Percentiles rank a stretch among this genome's conserved stretches.
phyloP scores from a whole-genome alignment of 2,329 filamentous ascomycete species.

The Mycosphaerella sp. region DNA sequence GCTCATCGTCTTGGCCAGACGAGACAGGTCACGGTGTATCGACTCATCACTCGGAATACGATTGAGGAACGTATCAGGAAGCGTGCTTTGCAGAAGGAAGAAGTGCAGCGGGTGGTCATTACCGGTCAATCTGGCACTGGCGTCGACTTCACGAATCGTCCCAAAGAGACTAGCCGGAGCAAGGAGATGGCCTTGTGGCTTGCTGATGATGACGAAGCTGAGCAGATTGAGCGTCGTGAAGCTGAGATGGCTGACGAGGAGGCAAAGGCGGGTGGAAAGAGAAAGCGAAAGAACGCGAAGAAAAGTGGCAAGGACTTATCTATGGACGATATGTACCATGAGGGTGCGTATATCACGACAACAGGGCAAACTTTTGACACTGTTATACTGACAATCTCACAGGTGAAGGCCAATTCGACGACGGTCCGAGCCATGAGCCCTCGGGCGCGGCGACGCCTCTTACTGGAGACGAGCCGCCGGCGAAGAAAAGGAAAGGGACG shows the following conservation, averaged over 20 bases:
- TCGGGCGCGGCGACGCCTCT: conserved; percentile 82
- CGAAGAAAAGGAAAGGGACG: conserved; percentile 53
- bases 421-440: conserved; percentile 72
- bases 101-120: conserved; percentile 96
- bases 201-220: conserved; percentile 92
- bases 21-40: conserved; percentile 91
- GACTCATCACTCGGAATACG: conserved; percentile 90
- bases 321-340: conserved; percentile 97
- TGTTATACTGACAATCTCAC: conserved; percentile 19
- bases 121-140: conserved; percentile 71
- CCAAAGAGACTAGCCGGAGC: conserved; percentile 84
- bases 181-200: conserved; percentile 99
- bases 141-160: conserved; percentile 81
- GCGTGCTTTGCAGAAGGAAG: conserved; percentile 94
- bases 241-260: conserved; percentile 71
- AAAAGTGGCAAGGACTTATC: conserved; percentile 55
- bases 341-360: conserved; percentile 54
- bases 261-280: conserved; percentile 47
- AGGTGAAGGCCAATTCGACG: conserved; percentile 97
- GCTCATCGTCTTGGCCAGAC: conserved; percentile 97
- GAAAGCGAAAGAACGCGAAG: conserved; percentile 49
- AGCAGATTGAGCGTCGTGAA: conserved; percentile 87
- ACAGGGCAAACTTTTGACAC: background rate
- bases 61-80: conserved; percentile 98
- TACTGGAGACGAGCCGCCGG: conserved; percentile 44